Percentiles rank a stretch among this genome's conserved stretches.
These are phyloP conservation scores for Colletotrichum sp. DNA, from an alignment of 2,329 filamentous ascomycete genomes.

Conservation along the genomic window DNA sequence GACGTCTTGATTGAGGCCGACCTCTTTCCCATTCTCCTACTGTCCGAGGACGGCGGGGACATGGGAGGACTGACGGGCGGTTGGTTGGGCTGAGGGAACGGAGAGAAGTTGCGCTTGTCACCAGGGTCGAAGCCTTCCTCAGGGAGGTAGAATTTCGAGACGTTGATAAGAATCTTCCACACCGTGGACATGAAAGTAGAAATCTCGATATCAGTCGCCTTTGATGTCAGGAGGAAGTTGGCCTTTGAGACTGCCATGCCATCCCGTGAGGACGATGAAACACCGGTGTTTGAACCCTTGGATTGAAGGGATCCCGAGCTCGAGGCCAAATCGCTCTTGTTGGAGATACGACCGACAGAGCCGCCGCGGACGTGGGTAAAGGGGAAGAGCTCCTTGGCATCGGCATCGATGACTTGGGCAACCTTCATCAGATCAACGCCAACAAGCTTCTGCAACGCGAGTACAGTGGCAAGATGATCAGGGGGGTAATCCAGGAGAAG, in stretches of 20 bases:
- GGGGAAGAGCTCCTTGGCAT: conserved; percentile 38
- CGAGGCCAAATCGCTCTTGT: background rate
- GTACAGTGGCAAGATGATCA: conserved; percentile 59
- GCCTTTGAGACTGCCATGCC: conserved; percentile 50
- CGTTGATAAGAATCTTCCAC: conserved; percentile 52
- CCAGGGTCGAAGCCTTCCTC: conserved; percentile 33
- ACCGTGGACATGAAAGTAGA: conserved; percentile 59
- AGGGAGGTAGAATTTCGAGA: conserved; percentile 50
- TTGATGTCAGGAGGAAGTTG: conserved; percentile 62
- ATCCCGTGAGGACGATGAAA: conserved; percentile 13
- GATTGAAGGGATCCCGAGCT: conserved; percentile 6
- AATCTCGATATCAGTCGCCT: conserved; percentile 59
- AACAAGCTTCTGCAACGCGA: conserved; percentile 63
- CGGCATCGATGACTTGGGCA: conserved; percentile 58
- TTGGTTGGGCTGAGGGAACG: conserved; percentile 29
- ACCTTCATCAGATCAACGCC: conserved; percentile 63
- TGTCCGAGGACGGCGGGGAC: conserved; percentile 7
- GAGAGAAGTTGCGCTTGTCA: conserved; percentile 29
- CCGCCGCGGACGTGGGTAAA: conserved; percentile 45
- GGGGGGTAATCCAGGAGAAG: conserved; percentile 65
- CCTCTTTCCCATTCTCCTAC: background rate
- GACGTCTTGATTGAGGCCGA: conserved; percentile 15
- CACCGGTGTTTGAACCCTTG: background rate
- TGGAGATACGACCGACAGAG: conserved; percentile 30
- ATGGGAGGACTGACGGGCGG: conserved; percentile 7